Percentiles rank a stretch among this genome's conserved stretches.
phyloP scores from a whole-genome alignment of 1,139 yeast species.

The Pichia sp. region DNA sequence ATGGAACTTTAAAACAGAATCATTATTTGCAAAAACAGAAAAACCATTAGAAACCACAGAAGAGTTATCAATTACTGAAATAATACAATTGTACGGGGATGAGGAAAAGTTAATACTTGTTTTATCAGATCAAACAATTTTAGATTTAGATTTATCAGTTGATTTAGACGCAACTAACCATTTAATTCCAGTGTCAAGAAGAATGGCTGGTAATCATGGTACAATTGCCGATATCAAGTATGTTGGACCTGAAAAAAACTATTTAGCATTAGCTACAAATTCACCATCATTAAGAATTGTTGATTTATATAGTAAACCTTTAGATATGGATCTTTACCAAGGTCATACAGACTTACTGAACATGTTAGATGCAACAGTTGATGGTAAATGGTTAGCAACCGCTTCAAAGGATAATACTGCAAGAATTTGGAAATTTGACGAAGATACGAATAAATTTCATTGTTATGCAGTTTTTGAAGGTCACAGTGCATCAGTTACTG shows the following conservation, averaged over 20 bases:
- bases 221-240: conserved; percentile 84
- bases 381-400: conserved; percentile 86
- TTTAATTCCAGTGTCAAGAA: conserved; percentile 40
- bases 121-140: conserved; percentile 78
- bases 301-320: conserved; percentile 44
- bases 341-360: conserved; percentile 87
- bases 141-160: conserved; percentile 41
- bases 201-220: conserved; percentile 91
- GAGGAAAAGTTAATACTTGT: conserved; percentile 36
- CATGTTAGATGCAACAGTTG: conserved; percentile 65
- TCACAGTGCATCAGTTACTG: conserved; percentile 82
- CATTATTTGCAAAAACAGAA: conserved; percentile 40
- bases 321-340: conserved; percentile 58
- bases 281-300: conserved; percentile 84
- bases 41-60: conserved; percentile 54
- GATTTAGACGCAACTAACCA: conserved; percentile 19
- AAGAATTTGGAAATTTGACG: conserved; percentile 67
- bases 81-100: conserved; percentile 31
- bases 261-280: conserved; percentile 83
- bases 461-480: conserved; percentile 66
- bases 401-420: conserved; percentile 91
- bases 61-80: conserved; percentile 62
- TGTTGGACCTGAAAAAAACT: conserved; percentile 53
- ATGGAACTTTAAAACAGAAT: conserved; percentile 44
- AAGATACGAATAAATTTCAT: conserved; percentile 37